These are phyloP conservation scores for Ogataea pilisensis DNA, from an alignment of 805 yeast species.

Conservation along the genomic window DNA sequence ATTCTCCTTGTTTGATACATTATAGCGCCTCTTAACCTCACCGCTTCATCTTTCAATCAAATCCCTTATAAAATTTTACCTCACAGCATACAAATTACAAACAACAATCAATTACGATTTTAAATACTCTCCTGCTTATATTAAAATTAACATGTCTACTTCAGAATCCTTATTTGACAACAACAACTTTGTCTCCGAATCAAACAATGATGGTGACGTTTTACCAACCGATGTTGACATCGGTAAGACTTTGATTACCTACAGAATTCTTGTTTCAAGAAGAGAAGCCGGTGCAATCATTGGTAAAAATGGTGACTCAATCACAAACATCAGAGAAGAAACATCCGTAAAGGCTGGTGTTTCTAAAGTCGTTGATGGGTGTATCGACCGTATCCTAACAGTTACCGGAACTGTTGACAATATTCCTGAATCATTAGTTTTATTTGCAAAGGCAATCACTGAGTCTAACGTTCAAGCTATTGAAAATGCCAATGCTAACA, in stretches of 20 bases:
- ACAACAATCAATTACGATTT: background rate
- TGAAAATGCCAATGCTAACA: constrained; percentile 20
- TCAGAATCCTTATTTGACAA: constrained; percentile 33
- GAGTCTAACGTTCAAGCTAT: constrained; percentile 34
- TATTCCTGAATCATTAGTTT: constrained; percentile 64
- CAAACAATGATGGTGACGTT: constrained; percentile 12
- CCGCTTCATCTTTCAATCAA: background rate
- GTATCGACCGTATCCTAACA: constrained; percentile 78
- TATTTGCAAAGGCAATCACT: constrained; percentile 63
- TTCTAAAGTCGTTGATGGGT: constrained; percentile 73
- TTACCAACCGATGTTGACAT: constrained; percentile 25
- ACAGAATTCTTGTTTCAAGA: constrained; percentile 67
- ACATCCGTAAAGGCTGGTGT: constrained; percentile 85
- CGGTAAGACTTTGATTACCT: constrained; percentile 31
- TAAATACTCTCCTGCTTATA: background rate
- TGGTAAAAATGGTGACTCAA: constrained; percentile 78
- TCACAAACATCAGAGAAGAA: constrained; percentile 68
- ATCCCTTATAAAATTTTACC: background rate
- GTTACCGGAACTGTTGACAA: constrained; percentile 69
- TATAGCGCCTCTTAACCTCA: background rate
- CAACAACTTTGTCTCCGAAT: constrained; percentile 24
- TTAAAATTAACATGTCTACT: constrained; percentile 13
- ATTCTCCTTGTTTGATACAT: background rate
- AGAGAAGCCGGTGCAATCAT: constrained; percentile 89
- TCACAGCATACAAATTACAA: background rate